Evolutionary conservation across 1,284 basidiomycete genomes (phyloP).

Genomic region (Ganoderma multipileum): DNA sequence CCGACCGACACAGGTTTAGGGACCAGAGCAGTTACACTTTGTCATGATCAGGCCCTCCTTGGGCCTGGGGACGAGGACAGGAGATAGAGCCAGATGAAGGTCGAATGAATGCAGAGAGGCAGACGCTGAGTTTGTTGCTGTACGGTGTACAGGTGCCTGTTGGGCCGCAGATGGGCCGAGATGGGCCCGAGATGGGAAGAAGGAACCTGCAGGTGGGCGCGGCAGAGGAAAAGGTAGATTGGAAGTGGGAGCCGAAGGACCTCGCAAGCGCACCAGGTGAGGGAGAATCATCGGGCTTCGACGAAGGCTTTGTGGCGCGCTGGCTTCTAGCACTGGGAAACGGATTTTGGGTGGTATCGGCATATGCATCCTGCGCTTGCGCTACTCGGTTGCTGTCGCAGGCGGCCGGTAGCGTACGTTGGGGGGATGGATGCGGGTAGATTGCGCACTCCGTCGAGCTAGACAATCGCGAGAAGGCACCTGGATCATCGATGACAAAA

Average conservation of each 20-base stretch:
- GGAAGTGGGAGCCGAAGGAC: not conserved
- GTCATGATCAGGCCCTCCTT: not conserved
- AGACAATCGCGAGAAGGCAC: not conserved
- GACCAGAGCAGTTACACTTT: not conserved
- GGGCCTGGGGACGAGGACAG: not conserved
- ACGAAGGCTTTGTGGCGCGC: conserved; percentile 26
- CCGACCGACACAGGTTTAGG: conserved; percentile 12
- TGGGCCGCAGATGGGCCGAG: conserved; percentile 31
- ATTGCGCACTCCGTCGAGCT: not conserved
- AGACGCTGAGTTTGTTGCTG: not conserved
- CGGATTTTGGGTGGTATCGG: not conserved
- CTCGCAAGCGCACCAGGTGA: not conserved
- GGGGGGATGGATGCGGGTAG: not conserved
- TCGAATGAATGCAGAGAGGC: not conserved
- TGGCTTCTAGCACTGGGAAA: conserved; percentile 11
- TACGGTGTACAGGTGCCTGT: not conserved
- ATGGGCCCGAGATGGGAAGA: conserved; percentile 24
- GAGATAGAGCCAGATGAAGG: not conserved
- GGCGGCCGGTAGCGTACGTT: not conserved
- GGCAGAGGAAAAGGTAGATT: conserved; percentile 3
- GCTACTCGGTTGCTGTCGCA: conserved; percentile 13
- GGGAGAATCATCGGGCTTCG: conserved; percentile 29
- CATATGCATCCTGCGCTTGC: not conserved
- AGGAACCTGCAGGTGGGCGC: not conserved
- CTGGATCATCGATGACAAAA: conserved; percentile 3